Evolutionary conservation across 192 early-diverging fungal species (phyloP).

Genomic region (Neocallimastix lanati): DNA sequence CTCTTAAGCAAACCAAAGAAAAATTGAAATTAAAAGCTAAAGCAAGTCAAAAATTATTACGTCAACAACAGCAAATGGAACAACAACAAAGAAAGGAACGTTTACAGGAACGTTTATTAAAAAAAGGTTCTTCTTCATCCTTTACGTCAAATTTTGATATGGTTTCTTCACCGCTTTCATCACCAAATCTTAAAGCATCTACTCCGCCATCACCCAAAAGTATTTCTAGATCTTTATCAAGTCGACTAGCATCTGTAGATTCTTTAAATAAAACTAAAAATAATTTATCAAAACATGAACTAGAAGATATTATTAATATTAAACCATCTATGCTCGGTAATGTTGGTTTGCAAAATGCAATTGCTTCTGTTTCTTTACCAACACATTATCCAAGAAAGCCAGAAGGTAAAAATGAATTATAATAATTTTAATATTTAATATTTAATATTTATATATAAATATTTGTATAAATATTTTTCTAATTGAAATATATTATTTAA

Average conservation of each 20-base stretch:
- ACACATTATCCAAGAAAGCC: slow-evolving; percentile 32
- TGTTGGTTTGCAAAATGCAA: slow-evolving; percentile 86
- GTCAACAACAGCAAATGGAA: neutral
- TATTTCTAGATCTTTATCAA: neutral
- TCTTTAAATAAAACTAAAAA: neutral
- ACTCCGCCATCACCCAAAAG: neutral
- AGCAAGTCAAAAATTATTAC: neutral
- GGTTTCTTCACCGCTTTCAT: neutral
- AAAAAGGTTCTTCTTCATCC: neutral
- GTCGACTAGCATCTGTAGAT: neutral
- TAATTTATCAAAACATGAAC: neutral
- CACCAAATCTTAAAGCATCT: neutral
- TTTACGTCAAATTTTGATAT: too few species aligned
- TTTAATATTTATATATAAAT: neutral
- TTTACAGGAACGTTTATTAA: neutral
- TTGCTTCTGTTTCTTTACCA: slow-evolving; percentile 32
- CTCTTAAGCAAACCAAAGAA: neutral
- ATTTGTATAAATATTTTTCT: too few species aligned
- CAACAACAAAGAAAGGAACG: neutral
- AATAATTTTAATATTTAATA: neutral
- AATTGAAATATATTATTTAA: too few species aligned
- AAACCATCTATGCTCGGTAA: slow-evolving; percentile 66
- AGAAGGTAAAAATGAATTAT: slow-evolving; percentile 25
- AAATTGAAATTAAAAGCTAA: neutral
- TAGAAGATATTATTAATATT: slow-evolving; percentile 33